Percentiles rank a stretch among this genome's conserved stretches.
Conservation (phyloP, 768 basidiomycete species). For the Boletus rex-veris region DNA sequence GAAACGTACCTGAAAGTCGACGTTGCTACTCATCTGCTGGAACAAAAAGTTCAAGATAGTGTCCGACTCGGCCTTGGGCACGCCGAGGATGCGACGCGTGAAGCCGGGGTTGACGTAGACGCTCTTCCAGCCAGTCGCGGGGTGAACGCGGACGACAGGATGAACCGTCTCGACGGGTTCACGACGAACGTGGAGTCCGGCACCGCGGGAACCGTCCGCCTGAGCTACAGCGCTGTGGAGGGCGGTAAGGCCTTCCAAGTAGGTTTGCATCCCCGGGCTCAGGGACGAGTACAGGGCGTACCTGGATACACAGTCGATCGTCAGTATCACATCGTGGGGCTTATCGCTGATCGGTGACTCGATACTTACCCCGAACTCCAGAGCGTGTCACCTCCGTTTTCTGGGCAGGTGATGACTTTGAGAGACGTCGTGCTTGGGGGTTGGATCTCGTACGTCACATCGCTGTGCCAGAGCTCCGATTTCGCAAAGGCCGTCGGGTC, state of each 20-base stretch:
- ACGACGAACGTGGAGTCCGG: conserved; percentile 67
- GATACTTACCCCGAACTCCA: conserved; percentile 70
- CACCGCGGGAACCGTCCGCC: conserved; percentile 69
- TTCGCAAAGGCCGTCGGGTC: conserved; percentile 66
- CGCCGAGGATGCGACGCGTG: conserved; percentile 71
- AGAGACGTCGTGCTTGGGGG: conserved; percentile 80
- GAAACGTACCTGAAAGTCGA: conserved; percentile 74
- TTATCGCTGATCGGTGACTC: background rate
- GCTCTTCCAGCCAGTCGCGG: conserved; percentile 81
- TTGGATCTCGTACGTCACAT: conserved; percentile 78
- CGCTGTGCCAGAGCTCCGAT: conserved; percentile 78
- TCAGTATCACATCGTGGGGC: conserved; percentile 2
- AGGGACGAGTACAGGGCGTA: conserved; percentile 83
- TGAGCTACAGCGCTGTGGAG: conserved; percentile 77
- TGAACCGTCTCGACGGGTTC: conserved; percentile 68
- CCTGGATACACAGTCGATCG: conserved; percentile 32
- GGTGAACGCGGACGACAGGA: conserved; percentile 81
- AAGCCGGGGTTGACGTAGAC: conserved; percentile 84
- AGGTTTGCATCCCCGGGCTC: conserved; percentile 69
- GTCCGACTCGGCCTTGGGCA: conserved; percentile 83
- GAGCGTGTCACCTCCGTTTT: conserved; percentile 73
- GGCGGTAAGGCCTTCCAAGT: conserved; percentile 69
- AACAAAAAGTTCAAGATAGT: conserved; percentile 66
- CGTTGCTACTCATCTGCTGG: conserved; percentile 64
- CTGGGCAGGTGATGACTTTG: conserved; percentile 66